Base-by-base conservation (phyloP, 148 eudicot species). In the Cornus florida region DNA sequence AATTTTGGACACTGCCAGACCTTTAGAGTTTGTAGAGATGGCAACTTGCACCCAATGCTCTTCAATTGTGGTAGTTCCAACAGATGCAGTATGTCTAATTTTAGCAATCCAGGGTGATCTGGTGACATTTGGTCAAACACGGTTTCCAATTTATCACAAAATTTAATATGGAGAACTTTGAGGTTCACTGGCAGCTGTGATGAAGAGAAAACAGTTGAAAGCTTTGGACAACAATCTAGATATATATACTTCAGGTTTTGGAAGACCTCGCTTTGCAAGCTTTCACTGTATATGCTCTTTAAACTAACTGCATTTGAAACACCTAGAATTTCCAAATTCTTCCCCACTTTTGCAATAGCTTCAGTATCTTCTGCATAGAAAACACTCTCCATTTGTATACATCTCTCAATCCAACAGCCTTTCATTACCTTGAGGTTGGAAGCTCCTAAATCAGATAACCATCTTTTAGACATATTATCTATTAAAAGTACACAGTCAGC, bases 381-480 rank as follows among this genome's bases (percentile, higher is more conserved):
- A 64, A 79, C 22, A 53, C 67, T 60, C 75, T 72, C 39, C 78
- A 84, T 76, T 39, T 79, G 20, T 3, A 19, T 16, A 75, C 89
- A 87, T 13, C 86, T 82, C 77, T 84, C 83, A 41, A 87, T 77
- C 87, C 87, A 87, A 73, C 81, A 87, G 20, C 83, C 85, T 72
- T 71, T 82, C 56, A 82, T 7, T 23, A 20, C 23, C 72, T 65
- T 73, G 72, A 80, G 67, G 12, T 43, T 73, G 10, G 70, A 77
- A 6, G 67, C 66, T 39, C 76, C 75, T 1, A 86, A 33, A 78
- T 69, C 50, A 9, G 73, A 75, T 57, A 65, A 20, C 12, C 20
- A 77, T 13, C 7, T 73, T 48, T 72, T 24, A 64, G 77, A 80
- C 66, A 38, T 28, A 69, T 74, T 67, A 70, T 75, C 85, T 43